phyloP scores from a whole-genome alignment of 345 rosid species.

The Camelina laxa region DNA sequence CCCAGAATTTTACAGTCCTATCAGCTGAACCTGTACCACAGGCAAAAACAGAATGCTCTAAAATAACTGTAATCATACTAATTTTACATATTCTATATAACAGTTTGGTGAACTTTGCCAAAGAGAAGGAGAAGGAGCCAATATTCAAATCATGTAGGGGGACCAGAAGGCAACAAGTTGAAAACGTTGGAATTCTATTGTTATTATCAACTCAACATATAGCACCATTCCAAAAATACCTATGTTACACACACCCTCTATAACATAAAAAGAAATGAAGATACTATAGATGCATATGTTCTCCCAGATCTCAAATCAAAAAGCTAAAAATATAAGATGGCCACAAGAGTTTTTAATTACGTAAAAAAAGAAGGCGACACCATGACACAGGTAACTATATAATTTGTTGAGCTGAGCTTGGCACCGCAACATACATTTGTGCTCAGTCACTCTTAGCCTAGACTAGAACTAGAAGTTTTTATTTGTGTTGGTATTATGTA shows the following conservation, averaged over 20 bases:
- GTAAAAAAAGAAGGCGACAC: neutral
- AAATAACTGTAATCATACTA: neutral
- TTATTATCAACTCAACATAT: slow-evolving; percentile 11
- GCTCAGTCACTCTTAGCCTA: slow-evolving; percentile 19
- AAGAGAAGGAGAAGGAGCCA: slow-evolving; percentile 5
- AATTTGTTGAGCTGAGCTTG: neutral
- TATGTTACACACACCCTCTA: slow-evolving; percentile 11
- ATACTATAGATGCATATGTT: neutral
- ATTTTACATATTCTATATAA: neutral
- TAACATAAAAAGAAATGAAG: slow-evolving; percentile 9
- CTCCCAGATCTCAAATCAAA: slow-evolving; percentile 15
- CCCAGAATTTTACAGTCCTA: slow-evolving; percentile 98
- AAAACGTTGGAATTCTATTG: neutral
- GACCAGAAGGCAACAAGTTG: slow-evolving; percentile 1
- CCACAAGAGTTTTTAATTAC: neutral
- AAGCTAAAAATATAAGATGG: neutral
- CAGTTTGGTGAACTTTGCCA: neutral
- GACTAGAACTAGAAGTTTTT: neutral
- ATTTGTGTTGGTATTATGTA: neutral
- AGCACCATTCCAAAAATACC: neutral
- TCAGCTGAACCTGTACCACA: slow-evolving; percentile 83
- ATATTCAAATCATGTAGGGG: neutral
- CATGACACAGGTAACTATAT: slow-evolving; percentile 18
- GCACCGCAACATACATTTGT: slow-evolving; percentile 19
- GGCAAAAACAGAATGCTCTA: slow-evolving; percentile 23